Percentiles rank a stretch among this genome's conserved stretches.
These are phyloP conservation scores for Syncephalastrum racemosum DNA, from an alignment of 371 early-diverging fungal species.

Conservation along the genomic window DNA sequence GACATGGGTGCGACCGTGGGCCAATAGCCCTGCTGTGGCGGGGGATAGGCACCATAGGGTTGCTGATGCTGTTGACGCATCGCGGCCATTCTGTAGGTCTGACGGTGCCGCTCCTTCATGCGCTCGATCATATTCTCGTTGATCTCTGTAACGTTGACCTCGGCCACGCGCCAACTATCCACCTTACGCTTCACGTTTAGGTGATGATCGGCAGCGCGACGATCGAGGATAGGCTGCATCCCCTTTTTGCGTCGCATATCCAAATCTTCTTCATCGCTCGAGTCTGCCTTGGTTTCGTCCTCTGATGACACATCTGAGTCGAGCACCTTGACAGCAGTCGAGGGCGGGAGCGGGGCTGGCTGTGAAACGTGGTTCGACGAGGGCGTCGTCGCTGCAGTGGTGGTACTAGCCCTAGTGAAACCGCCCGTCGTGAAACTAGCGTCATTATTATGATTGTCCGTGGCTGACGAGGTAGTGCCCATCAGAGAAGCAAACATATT, in stretches of 20 bases:
- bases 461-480: conserved; percentile 3
- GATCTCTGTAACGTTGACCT: conserved; percentile 26
- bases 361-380: conserved; percentile 4
- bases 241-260: conserved; percentile 15
- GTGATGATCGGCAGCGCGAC: conserved; percentile 37
- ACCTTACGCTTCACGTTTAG: conserved; percentile 37
- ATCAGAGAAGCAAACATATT: conserved; percentile 38
- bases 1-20: neutral
- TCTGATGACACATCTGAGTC: conserved; percentile 23
- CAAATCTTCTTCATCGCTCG: too few species aligned
- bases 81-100: conserved; percentile 39
- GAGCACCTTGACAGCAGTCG: conserved; percentile 28
- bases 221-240: conserved; percentile 40
- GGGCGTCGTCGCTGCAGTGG: conserved; percentile 1
- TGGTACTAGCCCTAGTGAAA: neutral
- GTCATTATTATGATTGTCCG: neutral
- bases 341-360: conserved; percentile 4
- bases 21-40: too few species aligned
- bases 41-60: conserved; percentile 3
- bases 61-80: conserved; percentile 36
- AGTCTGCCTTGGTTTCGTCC: too few species aligned
- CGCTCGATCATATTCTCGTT: conserved; percentile 39
- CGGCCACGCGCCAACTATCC: conserved; percentile 39
- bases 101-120: conserved; percentile 46
- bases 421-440: neutral